These are phyloP conservation scores for Silene noctiflora DNA, from an alignment of 179 eudicot genomes.

Conservation along the genomic window DNA sequence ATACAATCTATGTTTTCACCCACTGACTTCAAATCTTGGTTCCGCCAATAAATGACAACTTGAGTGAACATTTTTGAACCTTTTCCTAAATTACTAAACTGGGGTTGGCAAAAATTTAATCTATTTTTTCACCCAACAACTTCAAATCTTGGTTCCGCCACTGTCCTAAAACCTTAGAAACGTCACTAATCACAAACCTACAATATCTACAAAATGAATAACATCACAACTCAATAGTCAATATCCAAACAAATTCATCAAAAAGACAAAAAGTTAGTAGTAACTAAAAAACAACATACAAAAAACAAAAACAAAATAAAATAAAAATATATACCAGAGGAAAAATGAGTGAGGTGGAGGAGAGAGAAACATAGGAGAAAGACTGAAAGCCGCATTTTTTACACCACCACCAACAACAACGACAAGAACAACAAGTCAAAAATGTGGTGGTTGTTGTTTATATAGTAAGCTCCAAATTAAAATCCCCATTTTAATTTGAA, in stretches of 20 bases:
- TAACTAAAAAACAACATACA: background rate
- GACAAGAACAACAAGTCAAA: background rate
- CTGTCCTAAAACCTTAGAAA: background rate
- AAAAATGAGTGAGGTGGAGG: slow-evolving; percentile 14
- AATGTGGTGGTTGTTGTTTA: background rate
- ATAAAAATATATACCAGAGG: slow-evolving; percentile 17
- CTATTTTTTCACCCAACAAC: background rate
- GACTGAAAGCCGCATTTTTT: slow-evolving; percentile 31
- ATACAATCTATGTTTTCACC: too few relatives aligned
- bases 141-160: background rate
- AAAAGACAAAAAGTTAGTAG: background rate
- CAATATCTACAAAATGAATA: background rate
- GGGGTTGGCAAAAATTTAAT: background rate
- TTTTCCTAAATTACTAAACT: too few relatives aligned
- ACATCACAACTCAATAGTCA: background rate
- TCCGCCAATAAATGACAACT: too few relatives aligned
- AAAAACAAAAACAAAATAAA: background rate
- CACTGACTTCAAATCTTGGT: too few relatives aligned
- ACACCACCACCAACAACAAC: background rate
- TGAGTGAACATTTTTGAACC: too few relatives aligned
- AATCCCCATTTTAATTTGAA: background rate
- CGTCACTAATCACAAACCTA: background rate
- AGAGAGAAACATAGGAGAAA: slow-evolving; percentile 19
- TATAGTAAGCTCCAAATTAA: slow-evolving; percentile 4
- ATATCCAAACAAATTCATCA: background rate